Percentiles rank a stretch among this genome's conserved stretches.
Evolutionary conservation across 2,329 filamentous ascomycete species (phyloP).

Genomic region (Stemphylium lycopersici): DNA sequence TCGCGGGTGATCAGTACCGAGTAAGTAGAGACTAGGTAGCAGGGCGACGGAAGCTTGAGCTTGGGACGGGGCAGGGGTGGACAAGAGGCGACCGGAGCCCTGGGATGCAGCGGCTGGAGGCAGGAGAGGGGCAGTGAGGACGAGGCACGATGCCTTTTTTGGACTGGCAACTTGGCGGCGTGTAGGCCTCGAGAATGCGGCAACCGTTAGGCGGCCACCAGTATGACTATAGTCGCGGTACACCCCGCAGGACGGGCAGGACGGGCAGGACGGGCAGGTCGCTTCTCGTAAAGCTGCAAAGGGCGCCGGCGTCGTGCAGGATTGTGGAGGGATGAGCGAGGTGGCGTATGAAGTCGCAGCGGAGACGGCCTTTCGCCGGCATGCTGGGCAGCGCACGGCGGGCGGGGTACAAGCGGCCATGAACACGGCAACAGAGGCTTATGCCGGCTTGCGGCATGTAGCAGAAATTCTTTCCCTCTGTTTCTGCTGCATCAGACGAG

Average conservation of each 20-base stretch:
- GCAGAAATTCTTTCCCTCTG: too few relatives aligned
- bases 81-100: conserved; percentile 6
- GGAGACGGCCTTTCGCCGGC: background rate
- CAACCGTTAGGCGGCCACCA: background rate
- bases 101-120: conserved; percentile 27
- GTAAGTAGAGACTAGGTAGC: too few relatives aligned
- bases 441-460: too few relatives aligned
- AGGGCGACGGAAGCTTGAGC: conserved; percentile 2
- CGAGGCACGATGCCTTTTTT: background rate
- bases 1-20: conserved; percentile 1
- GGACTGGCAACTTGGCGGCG: background rate
- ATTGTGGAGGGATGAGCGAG: background rate
- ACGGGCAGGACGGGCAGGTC: too few relatives aligned
- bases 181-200: background rate
- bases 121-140: conserved; percentile 12
- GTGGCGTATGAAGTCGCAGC: background rate
- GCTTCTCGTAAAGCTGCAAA: too few relatives aligned
- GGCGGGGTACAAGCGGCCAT: background rate
- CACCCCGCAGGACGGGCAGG: background rate
- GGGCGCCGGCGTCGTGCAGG: background rate
- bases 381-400: background rate
- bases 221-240: background rate
- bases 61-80: background rate
- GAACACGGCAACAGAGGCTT: too few relatives aligned
- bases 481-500: too few relatives aligned